Base-by-base conservation (phyloP, 768 basidiomycete species). In the Lentinula aciculospora region DNA sequence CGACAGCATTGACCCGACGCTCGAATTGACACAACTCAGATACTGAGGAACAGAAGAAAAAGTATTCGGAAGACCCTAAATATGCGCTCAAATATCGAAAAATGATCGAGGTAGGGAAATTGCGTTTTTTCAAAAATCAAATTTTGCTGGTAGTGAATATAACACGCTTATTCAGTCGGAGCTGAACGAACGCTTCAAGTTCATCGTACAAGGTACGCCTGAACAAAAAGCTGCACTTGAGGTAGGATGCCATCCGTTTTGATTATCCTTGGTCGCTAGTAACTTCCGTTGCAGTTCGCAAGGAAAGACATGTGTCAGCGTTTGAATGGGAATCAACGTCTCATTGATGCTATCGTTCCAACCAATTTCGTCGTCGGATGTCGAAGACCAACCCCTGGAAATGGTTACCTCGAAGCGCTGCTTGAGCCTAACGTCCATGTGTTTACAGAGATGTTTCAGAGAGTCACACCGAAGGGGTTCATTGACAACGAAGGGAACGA, bases 381-480 rank as follows among this genome's bases (percentile, higher is more conserved):
- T 65, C 69, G 79, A 27, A 68, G 81, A 15, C 69, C 80, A 13
- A 82, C 81, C 0, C 77, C 79, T 2, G 80, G 79, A 1, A 77
- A 77, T 3, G 79, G 81, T 7, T 82, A 80, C 60, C 69, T 82
- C 42, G 77, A 81, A 59, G 77, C 81, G 0, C 66, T 81, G 3
- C 72, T 73, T 47, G 70, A 74, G 62, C 73, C 75, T 56, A 80
- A 81, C 56, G 80, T 77, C 57, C 48, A 73, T 21, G 77, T 78
- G 36, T 65, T 76, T 32, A 66, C 75, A 0, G 68, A 72, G 12
- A 67, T 69, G 45, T 80, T 81, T 62, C 72, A 70, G 60, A 68
- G 69, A 6, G 62, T 81, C 57, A 80, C 76, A 0, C 67, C 68
- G 32, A 72, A 66, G 1, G 80, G 81, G 0, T 73, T 82, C 48